These are phyloP conservation scores for Cladophialophora yegresii DNA, from an alignment of 2,329 filamentous ascomycete species.

Conservation along the genomic window DNA sequence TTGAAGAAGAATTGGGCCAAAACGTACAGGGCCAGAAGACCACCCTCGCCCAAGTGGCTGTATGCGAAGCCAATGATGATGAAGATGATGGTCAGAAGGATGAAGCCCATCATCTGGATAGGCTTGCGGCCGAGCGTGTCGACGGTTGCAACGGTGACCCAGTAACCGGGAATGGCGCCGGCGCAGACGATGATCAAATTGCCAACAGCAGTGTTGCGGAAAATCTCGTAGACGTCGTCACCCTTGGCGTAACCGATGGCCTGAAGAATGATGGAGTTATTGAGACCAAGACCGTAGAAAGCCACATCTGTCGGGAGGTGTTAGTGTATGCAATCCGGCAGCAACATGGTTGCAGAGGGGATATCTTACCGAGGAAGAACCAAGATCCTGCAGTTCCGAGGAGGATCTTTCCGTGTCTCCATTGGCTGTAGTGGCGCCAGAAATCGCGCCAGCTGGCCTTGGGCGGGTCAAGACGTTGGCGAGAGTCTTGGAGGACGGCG, in stretches of 20 bases:
- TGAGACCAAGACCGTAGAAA: slow-evolving; percentile 68
- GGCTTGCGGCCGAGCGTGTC: slow-evolving; percentile 76
- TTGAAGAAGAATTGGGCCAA: slow-evolving; percentile 68
- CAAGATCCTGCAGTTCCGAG: slow-evolving; percentile 81
- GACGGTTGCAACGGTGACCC: slow-evolving; percentile 73
- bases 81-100: slow-evolving; percentile 62
- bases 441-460: slow-evolving; percentile 76
- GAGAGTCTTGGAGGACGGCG: slow-evolving; percentile 57
- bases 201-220: slow-evolving; percentile 74
- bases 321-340: neutral
- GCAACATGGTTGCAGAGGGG: neutral
- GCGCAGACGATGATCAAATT: slow-evolving; percentile 78
- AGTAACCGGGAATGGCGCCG: slow-evolving; percentile 79
- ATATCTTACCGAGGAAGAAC: slow-evolving; percentile 65
- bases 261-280: slow-evolving; percentile 71
- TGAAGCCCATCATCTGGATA: slow-evolving; percentile 67
- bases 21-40: slow-evolving; percentile 64
- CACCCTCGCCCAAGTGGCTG: slow-evolving; percentile 50
- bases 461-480: slow-evolving; percentile 61
- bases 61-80: slow-evolving; percentile 64
- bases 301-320: slow-evolving; percentile 50
- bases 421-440: slow-evolving; percentile 66
- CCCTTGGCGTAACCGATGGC: slow-evolving; percentile 71
- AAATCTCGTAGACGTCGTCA: slow-evolving; percentile 64
- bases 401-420: slow-evolving; percentile 71